phyloP scores from a whole-genome alignment of 1,284 basidiomycete species.

The Pascua guehoae region DNA sequence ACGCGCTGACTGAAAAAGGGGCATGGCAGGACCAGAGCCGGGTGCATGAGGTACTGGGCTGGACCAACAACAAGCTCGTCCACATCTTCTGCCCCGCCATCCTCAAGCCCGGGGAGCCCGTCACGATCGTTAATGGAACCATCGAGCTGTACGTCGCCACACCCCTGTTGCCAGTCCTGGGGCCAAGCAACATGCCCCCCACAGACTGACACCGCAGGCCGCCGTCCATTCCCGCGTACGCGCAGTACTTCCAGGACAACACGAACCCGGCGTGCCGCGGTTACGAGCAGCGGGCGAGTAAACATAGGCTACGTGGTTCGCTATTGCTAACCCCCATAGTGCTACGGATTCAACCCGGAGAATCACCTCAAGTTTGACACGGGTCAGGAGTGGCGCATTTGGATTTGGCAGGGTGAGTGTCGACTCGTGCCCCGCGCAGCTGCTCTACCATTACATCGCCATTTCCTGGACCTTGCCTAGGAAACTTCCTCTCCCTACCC shows the following conservation, averaged over 20 bases:
- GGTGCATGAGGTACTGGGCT: too few relatives aligned
- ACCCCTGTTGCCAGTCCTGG: too few relatives aligned
- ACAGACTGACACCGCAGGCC: constrained; percentile 22
- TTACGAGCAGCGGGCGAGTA: constrained; percentile 60
- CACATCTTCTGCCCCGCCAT: too few relatives aligned
- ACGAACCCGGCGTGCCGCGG: constrained; percentile 60
- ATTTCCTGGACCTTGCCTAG: too few relatives aligned
- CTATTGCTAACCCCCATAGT: constrained; percentile 52
- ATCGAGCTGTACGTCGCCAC: too few relatives aligned
- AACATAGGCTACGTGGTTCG: background rate
- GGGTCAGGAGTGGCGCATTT: constrained; percentile 72
- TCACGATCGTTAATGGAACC: too few relatives aligned
- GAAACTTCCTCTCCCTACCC: background rate
- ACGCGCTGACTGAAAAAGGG: too few relatives aligned
- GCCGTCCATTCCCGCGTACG: constrained; percentile 66
- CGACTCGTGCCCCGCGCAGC: too few relatives aligned
- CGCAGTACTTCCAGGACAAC: constrained; percentile 63
- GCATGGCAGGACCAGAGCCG: too few relatives aligned
- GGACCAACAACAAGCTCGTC: too few relatives aligned
- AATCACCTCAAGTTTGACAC: constrained; percentile 60
- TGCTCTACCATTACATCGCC: background rate
- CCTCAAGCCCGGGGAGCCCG: too few relatives aligned
- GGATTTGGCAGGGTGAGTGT: constrained; percentile 69
- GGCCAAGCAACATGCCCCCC: too few relatives aligned
- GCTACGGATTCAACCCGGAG: constrained; percentile 78